phyloP scores from a whole-genome alignment of 2,329 filamentous ascomycete species.

The Didymella glomerata region DNA sequence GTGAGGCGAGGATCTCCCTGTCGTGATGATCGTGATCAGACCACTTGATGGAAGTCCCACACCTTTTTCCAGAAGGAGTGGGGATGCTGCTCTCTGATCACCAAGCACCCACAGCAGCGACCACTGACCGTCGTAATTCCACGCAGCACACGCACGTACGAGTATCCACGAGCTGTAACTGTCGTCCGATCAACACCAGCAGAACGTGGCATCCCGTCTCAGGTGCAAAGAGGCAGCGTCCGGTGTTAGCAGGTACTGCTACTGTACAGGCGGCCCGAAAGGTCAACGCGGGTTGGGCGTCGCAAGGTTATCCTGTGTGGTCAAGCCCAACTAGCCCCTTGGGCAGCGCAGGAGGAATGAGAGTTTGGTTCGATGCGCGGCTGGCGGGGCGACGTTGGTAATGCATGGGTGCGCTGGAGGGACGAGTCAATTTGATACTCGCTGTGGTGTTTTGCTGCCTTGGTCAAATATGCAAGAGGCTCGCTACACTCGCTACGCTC shows the following conservation, averaged over 20 bases:
- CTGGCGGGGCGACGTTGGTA: constrained; percentile 9
- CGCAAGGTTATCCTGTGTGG: background rate
- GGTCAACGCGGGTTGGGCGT: constrained; percentile 3
- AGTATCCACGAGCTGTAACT: too few relatives aligned
- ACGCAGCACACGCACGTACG: background rate
- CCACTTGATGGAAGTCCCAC: background rate
- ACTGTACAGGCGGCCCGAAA: constrained; percentile 5
- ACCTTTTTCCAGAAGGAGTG: constrained; percentile 14
- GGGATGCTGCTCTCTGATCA: constrained; percentile 11
- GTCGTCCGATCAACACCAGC: too few relatives aligned
- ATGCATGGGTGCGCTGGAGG: background rate
- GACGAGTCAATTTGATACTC: background rate
- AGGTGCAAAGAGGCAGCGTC: background rate
- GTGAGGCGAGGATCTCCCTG: constrained; percentile 3
- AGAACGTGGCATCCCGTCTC: too few relatives aligned
- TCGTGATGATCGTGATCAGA: background rate
- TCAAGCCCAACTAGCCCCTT: constrained; percentile 11
- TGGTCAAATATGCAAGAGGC: too few relatives aligned
- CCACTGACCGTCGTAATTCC: background rate
- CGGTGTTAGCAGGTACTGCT: background rate
- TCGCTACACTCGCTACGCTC: too few relatives aligned
- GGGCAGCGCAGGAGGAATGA: constrained; percentile 9
- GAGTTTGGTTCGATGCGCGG: constrained; percentile 18
- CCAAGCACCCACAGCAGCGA: background rate
- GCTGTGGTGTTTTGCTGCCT: too few relatives aligned